Evolutionary conservation across 2,329 filamentous ascomycete species (phyloP).

Genomic region (Penicillium sp.): DNA sequence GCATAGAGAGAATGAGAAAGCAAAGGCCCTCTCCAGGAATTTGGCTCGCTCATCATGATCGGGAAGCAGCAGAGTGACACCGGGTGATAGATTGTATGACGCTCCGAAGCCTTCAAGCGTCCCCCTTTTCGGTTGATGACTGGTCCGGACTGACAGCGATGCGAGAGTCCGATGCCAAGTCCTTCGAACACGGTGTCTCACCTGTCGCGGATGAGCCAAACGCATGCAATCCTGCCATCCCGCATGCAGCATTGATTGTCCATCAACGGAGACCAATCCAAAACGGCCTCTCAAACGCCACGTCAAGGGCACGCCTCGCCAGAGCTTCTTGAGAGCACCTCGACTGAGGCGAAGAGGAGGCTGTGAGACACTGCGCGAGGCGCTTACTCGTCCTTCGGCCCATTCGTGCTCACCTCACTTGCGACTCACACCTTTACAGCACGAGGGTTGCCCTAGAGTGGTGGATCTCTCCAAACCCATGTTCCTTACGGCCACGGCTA

Average conservation of each 20-base stretch:
- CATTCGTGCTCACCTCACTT: conserved; percentile 10
- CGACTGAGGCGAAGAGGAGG: conserved; percentile 3
- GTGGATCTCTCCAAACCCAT: conserved; percentile 17
- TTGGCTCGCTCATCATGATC: conserved; percentile 12
- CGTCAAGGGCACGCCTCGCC: conserved; percentile 18
- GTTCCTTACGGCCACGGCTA: conserved; percentile 25
- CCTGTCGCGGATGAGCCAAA: conserved; percentile 22
- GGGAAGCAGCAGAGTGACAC: conserved; percentile 26
- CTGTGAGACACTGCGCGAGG: conserved; percentile 13
- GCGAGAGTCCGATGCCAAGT: conserved; percentile 24
- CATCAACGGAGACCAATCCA: conserved; percentile 16
- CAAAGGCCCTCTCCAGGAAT: conserved; percentile 4
- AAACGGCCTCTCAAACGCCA: conserved; percentile 17
- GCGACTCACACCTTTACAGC: conserved; percentile 1
- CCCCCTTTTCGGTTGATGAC: conserved; percentile 19
- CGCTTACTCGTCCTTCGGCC: conserved; percentile 7
- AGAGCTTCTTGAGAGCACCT: conserved; percentile 12
- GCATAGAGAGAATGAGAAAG: background rate
- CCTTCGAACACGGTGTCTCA: conserved; percentile 22
- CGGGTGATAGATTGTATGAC: conserved; percentile 24
- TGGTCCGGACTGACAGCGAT: conserved; percentile 16
- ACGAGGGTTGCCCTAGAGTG: background rate
- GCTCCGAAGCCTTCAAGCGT: conserved; percentile 6
- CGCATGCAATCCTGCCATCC: conserved; percentile 27
- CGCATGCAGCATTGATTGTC: conserved; percentile 25